Base-by-base conservation (phyloP, 1,139 yeast genomes). In the Lodderomyces oxycetoniae region DNA sequence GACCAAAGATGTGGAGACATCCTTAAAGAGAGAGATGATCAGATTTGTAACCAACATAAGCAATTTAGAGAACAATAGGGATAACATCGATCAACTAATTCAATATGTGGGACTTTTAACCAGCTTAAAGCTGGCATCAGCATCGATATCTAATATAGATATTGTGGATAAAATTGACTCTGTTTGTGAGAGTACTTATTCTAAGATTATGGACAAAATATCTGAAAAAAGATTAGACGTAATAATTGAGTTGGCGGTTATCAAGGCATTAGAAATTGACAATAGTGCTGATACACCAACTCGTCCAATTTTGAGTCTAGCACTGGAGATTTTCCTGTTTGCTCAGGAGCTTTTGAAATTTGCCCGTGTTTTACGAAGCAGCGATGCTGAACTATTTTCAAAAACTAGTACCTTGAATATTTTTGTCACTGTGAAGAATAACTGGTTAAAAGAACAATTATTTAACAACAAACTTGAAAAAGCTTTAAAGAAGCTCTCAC, bases 1-100 rank as follows among this genome's bases (percentile, higher is more conserved):
- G 27, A 23, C 39, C 12, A 4, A 14, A 1, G 32, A 32, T 0
- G 28, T 53, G 28, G 35, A 32, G 11, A 30, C 36, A 1, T 23
- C 34, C 3, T 47, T 52, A 23, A 44, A 49, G 43, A 24, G 33
- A 3, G 42, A 45, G 13, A 38, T 53, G 8, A 28, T 24, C 3
- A n/a, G 27, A 4, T 39, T 43, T 21, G 24, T 33, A 22, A 17
- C 32, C 4, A 33, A 26, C 10, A 12, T 42, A 17, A 17, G 30
- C 25, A 43, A 19, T 31, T 41, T 26, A n/a, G 17, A 33, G 10
- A 14, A 20, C 8, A 35, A 49, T 16, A 45, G 41, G 23, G 19
- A 44, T 1, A 26, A 46, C n/a, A 28, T 29, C 4, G 36, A 34
- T 2, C 32, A 37, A 20, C 20, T 35, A 10, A 32, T 38, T 22